Conservation (phyloP, 257 asterid genomes). For the Solanum arcanum region DNA sequence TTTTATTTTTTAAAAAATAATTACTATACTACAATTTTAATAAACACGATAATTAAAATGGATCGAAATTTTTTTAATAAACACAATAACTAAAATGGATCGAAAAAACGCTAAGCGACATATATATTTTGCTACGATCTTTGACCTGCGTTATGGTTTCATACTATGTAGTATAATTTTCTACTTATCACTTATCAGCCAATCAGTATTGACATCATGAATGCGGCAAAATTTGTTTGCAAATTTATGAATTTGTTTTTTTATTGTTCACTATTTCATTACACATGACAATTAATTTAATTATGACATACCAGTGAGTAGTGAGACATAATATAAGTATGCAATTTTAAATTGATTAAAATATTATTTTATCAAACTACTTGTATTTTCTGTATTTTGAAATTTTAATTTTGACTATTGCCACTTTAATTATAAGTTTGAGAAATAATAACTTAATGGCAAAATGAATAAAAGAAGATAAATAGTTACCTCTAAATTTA, state of each 20-base stretch:
- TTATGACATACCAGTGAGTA: not conserved
- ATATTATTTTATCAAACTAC: too few relatives aligned
- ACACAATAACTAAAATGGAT: too few relatives aligned
- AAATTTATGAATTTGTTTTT: not conserved
- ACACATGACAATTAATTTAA: not conserved
- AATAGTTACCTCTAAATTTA: not conserved
- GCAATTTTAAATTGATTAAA: not conserved
- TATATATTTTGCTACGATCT: too few relatives aligned
- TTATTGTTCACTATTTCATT: not conserved
- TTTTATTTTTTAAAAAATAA: too few relatives aligned
- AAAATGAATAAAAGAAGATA: not conserved
- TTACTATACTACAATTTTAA: too few relatives aligned
- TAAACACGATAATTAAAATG: too few relatives aligned
- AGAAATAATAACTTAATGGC: not conserved
- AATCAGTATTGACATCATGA: not conserved
- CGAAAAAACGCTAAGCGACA: too few relatives aligned
- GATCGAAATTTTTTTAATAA: too few relatives aligned
- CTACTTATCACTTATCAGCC: not conserved
- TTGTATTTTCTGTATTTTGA: too few relatives aligned
- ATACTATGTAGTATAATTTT: too few relatives aligned
- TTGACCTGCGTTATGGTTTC: too few relatives aligned
- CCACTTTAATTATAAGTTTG: not conserved
- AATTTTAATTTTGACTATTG: too few relatives aligned
- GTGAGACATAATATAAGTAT: not conserved
- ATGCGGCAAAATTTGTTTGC: not conserved